Evolutionary conservation across 768 basidiomycete genomes (phyloP), one percentile per base, ranked within the genome.

Genomic region (Tylopilus felleus): DNA sequence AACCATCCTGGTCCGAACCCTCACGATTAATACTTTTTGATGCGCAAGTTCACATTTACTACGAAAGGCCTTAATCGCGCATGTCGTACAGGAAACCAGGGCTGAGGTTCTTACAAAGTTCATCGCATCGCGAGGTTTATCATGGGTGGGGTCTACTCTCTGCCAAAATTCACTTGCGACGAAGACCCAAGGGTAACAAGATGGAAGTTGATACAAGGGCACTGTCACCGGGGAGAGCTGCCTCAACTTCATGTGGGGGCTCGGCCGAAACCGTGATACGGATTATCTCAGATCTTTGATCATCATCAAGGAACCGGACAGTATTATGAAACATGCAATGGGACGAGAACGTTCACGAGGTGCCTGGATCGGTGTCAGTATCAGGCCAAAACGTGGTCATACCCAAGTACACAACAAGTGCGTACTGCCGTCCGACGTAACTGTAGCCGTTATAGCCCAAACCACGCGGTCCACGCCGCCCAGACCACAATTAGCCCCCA

Each of bases 251-350:
- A 36, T 48, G 29, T 21, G 25, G 28, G 29, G 31, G 9, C 35
- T 52, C 61, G 53, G 61, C 53, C 61, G 53, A 60, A 28, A 40
- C 4, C 12, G 39, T n/a, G 38, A 51, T 19, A 17, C 8, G 23
- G 17, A 42, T 57, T 51, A 52, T 42, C 39, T 44, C 33, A 51
- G 13, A n/a, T 29, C 36, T 31, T n/a, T 39, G 49, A 59, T 19
- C 38, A n/a, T 36, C 5, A 42, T 52, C 40, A 41, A 27, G 39
- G 38, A 31, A 38, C 47, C 38, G 41, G 46, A 28, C 33, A 27
- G 31, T 13, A 58, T 56, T 35, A 49, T 51, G 46, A 50, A 29
- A 47, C 60, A 2, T n/a, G 35, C 48, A 25, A n/a, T 22, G 9
- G 22, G 25, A n/a, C 12, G 16, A 13, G 10, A 47, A 23, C 8